Base-by-base conservation (phyloP, 192 early-diverging fungal species). In the Phlyctochytrium arcticum region DNA sequence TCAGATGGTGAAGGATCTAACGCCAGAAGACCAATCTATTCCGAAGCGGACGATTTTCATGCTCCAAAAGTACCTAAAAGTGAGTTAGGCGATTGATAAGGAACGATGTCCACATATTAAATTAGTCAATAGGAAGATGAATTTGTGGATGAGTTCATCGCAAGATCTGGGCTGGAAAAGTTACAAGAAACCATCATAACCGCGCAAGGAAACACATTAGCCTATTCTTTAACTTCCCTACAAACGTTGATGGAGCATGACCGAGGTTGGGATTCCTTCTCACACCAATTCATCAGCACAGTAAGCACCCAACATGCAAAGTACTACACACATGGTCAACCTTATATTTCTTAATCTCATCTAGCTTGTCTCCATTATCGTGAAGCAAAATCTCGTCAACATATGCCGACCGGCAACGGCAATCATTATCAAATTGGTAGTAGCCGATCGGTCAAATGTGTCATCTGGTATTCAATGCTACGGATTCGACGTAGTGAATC, bases 381-480 rank as follows among this genome's bases (percentile, higher is more conserved):
- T 89, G 12, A 70, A 77, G 21, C 78, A 90, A 72, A 78, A 78
- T 17, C 78, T 89, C 12, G 85, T 87, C 6, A 90, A 84, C 39
- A 83, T 90, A 55, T 81, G 85, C 57, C 71, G 88, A 3, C 88
- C 88, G 10, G 87, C 88, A 3, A 89, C 87, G 0, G 84, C 85
- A 0, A 81, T 90, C 32, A 71, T 89, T 27, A 84, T 86, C 54
- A 87, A 88, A 59, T 62, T 89, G 10, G 78, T 83, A 2, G 65
- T 60, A 24, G 55, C 55, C 8, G 73, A 76, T 53, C 48, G 67
- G 55, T 57, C 10, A 19, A 62, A 75, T 50, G 32, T 21, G 12
- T 70, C 69, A 29, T 48, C 74, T 51, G 34, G 70, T 6, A 47
- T 64, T 12, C 68, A 78, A 31, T 77, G 72, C 62, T 80, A 81